phyloP scores from a whole-genome alignment of 495 filamentous ascomycete genomes.

The Aspergillus cristatus region DNA sequence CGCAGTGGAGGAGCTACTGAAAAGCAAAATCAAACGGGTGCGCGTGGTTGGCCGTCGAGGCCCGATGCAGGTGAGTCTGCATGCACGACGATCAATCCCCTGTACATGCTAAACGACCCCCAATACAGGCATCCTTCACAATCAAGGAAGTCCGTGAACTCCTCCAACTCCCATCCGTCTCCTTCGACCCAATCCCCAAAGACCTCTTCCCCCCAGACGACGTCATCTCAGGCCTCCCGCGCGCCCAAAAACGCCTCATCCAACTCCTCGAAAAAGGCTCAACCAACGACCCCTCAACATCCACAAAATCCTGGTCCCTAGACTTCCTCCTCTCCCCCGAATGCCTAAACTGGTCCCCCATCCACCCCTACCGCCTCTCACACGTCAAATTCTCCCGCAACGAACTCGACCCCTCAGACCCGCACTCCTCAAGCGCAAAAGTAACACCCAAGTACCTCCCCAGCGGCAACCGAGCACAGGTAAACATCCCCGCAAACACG shows the following conservation, averaged over 20 bases:
- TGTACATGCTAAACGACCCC: conserved; percentile 4
- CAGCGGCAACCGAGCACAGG: conserved; percentile 37
- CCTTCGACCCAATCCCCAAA: conserved; percentile 59
- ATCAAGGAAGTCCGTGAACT: conserved; percentile 89
- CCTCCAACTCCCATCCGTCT: conserved; percentile 62
- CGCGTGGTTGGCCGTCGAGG: conserved; percentile 80
- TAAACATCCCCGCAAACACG: conserved; percentile 47
- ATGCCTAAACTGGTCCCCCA: conserved; percentile 47
- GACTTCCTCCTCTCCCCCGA: conserved; percentile 72
- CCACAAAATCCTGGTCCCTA: conserved; percentile 68
- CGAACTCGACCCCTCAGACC: conserved; percentile 34
- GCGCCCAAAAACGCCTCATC: conserved; percentile 65
- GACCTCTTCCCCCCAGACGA: conserved; percentile 50
- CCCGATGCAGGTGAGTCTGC: conserved; percentile 61
- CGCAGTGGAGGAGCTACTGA: conserved; percentile 63
- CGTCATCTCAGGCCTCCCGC: conserved; percentile 53
- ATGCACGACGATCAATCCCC: conserved; percentile 1
- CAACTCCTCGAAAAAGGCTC: conserved; percentile 73
- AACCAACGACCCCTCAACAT: conserved; percentile 28
- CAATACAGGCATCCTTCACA: conserved; percentile 74
- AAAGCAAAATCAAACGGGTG: conserved; percentile 70
- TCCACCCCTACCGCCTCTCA: conserved; percentile 38
- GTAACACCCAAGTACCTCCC: conserved; percentile 27
- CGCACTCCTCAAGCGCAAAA: conserved; percentile 35
- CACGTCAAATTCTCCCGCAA: conserved; percentile 61